phyloP scores from a whole-genome alignment of 228 moss, liverwort and hornwort genomes.

The Sphagnum magellanicum region DNA sequence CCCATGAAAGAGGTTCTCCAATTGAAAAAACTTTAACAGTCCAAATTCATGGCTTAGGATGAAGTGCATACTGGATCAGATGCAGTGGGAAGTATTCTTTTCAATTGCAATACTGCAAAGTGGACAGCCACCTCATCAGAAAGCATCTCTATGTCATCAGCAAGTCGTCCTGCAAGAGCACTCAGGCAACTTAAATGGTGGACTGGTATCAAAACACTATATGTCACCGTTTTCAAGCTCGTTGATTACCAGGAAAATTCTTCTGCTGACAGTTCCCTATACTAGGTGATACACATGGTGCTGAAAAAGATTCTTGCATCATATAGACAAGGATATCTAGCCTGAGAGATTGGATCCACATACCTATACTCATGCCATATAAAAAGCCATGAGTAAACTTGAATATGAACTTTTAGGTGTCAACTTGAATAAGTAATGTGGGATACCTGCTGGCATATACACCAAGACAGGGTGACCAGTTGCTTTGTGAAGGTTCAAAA shows the following conservation, averaged over 20 bases:
- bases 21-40: not conserved
- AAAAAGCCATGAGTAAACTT: too few relatives aligned
- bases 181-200: not conserved
- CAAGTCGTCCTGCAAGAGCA: conserved; percentile 11
- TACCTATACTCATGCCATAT: too few relatives aligned
- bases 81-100: conserved; percentile 12
- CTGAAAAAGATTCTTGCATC: too few relatives aligned
- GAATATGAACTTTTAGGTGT: too few relatives aligned
- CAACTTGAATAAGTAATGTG: too few relatives aligned
- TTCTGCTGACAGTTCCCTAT: too few relatives aligned
- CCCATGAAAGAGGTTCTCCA: not conserved
- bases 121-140: conserved; percentile 12
- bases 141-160: conserved; percentile 11
- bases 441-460: conserved; percentile 61
- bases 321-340: too few relatives aligned
- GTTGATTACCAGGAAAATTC: too few relatives aligned
- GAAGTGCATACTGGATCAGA: conserved; percentile 10
- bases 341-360: too few relatives aligned
- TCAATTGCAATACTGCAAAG: conserved; percentile 13
- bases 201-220: too few relatives aligned
- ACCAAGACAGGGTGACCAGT: conserved; percentile 60
- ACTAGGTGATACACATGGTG: too few relatives aligned
- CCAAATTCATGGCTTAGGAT: not conserved
- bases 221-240: too few relatives aligned
- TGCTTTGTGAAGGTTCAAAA: conserved; percentile 64